Conservation (phyloP, 192 early-diverging fungal species). For the Spinellus fusiger region DNA sequence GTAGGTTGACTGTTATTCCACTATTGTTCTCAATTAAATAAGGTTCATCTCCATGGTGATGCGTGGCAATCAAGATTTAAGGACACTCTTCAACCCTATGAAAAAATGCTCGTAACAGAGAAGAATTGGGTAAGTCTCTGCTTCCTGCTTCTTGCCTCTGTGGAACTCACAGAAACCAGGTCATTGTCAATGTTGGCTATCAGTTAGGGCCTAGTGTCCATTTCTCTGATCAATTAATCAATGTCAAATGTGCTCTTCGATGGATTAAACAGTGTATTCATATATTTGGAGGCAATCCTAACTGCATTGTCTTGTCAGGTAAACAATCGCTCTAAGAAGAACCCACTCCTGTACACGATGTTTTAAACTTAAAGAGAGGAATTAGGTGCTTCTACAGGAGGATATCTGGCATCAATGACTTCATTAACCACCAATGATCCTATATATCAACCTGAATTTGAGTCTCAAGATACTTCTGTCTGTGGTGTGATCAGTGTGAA, state of each 20-base stretch:
- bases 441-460: constrained; percentile 23
- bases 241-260: constrained; percentile 62
- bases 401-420: constrained; percentile 19
- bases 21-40: not conserved
- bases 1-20: not conserved
- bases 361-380: not conserved
- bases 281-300: constrained; percentile 58
- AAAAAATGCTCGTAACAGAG: not conserved
- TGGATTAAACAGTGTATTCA: constrained; percentile 58
- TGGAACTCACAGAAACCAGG: constrained; percentile 27
- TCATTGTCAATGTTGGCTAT: constrained; percentile 57
- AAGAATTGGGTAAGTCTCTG: constrained; percentile 3
- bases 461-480: constrained; percentile 24
- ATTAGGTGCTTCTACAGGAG: constrained; percentile 25
- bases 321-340: constrained; percentile 3
- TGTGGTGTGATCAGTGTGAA: constrained; percentile 21
- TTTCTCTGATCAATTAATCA: constrained; percentile 54
- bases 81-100: not conserved
- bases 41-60: not conserved
- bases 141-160: not conserved
- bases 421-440: constrained; percentile 26
- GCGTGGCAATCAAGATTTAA: constrained; percentile 5
- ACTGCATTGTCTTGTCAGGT: constrained; percentile 55
- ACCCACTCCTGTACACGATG: not conserved
- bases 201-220: constrained; percentile 39